Percentiles rank a stretch among this genome's conserved stretches.
Conservation (phyloP, 2,329 filamentous ascomycete genomes). For the Apiospora kogelbergensis region DNA sequence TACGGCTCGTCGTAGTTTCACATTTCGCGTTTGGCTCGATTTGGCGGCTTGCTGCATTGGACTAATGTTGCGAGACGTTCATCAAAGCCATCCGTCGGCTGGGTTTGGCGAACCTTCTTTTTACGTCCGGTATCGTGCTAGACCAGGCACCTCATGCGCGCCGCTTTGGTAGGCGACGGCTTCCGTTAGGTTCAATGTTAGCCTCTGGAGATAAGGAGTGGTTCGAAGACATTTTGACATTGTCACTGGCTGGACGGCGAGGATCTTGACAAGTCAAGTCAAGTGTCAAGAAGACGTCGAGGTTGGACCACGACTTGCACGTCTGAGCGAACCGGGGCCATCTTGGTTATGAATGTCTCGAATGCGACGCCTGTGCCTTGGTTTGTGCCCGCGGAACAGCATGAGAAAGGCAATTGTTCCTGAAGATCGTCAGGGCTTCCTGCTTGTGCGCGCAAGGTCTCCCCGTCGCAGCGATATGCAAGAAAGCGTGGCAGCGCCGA, state of each 20-base stretch:
- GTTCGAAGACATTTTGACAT: not conserved
- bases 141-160: not conserved
- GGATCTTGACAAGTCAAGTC: not conserved
- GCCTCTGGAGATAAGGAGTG: not conserved
- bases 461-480: not conserved
- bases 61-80: not conserved
- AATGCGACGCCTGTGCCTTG: slow-evolving; percentile 2
- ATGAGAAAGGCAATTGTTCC: not conserved
- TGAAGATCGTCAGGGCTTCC: not conserved
- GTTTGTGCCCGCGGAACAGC: not conserved
- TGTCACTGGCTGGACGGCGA: not conserved
- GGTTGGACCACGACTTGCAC: not conserved
- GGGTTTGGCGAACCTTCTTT: not conserved
- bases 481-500: not conserved
- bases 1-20: not conserved
- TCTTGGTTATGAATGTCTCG: slow-evolving; percentile 5
- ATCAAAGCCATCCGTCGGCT: not conserved
- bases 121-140: not conserved
- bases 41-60: not conserved
- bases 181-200: not conserved
- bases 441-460: not conserved
- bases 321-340: not conserved
- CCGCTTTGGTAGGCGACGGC: not conserved
- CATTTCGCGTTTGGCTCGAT: not conserved
- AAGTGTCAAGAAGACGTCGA: not conserved